Evolutionary conservation across 2,329 filamentous ascomycete species (phyloP), one percentile per base, ranked within the genome.

Genomic region (Hypoxylon sp.): DNA sequence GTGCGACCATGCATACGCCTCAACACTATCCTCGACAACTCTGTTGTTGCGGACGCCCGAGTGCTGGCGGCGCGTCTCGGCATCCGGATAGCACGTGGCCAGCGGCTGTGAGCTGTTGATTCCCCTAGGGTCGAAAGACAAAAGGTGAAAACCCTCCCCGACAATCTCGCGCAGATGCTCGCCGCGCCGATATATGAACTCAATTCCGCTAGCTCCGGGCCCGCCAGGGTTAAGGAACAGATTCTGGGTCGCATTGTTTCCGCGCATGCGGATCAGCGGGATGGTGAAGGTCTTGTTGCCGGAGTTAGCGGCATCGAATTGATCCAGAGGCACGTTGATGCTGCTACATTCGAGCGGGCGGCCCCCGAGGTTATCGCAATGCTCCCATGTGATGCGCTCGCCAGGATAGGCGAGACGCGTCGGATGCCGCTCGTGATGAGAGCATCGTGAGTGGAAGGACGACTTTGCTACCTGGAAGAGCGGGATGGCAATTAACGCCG

Each of bases 201-300:
- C 71, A 11, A 81, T 70, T 2, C 84, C 84, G 46, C 81, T 81
- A 7, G 74, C 83, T 6, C 84, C 85, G 0, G 85, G 85, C 0
- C 85, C 84, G 46, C 84, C 84, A 0, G 84, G 83, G 66, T 85
- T 85, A 13, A 85, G 73, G 0, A 86, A 71, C 17, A 86, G 72
- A 54, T 83, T 84, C 50, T 79, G 76, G 11, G 80, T 83, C 10
- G 81, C 80, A n/a, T 82, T 79, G 33, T 76, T 77, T 20, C 80
- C 82, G 22, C 83, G 80, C 63, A 84, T 64, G n/a, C 84, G 81
- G 14, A 84, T 77, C 2, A 86, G 73, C 3, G 84, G 82, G 50
- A 85, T 78, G 46, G 73, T 79, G 67, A 85, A 85, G 6, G 77
- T 81, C 72, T 81, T 81, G 72, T 79, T 70, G 31, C 72, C 73